Evolutionary conservation across 495 filamentous ascomycete genomes (phyloP).

Genomic region (Evansstolkia leycettana): DNA sequence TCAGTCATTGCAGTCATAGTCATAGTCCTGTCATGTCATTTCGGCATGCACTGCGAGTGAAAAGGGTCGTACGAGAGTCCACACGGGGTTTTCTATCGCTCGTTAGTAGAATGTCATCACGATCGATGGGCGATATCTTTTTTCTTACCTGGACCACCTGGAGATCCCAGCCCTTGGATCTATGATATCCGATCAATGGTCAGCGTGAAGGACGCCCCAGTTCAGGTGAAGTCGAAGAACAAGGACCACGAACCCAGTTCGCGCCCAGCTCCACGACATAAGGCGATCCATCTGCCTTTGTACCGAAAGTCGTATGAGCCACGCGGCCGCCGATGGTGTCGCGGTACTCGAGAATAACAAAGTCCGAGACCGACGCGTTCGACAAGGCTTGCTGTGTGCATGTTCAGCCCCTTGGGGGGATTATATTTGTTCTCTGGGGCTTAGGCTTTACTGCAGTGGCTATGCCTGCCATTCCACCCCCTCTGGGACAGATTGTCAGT

Average conservation of each 20-base stretch:
- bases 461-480: too few species aligned
- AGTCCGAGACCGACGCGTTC: conserved; percentile 54
- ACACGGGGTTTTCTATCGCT: too few species aligned
- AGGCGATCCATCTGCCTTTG: conserved; percentile 33
- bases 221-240: too few species aligned
- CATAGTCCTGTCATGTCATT: conserved; percentile 43
- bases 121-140: too few species aligned
- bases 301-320: conserved; percentile 45
- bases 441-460: too few species aligned
- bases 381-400: conserved; percentile 56
- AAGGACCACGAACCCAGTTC: conserved; percentile 40
- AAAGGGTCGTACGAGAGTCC: too few species aligned
- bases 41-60: too few species aligned
- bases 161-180: conserved; percentile 52
- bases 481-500: too few species aligned
- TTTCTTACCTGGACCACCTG: conserved; percentile 39
- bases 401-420: too few species aligned
- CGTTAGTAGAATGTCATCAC: too few species aligned
- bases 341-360: conserved; percentile 58
- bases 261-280: conserved; percentile 56
- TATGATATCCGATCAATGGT: neutral
- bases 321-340: conserved; percentile 51
- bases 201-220: too few species aligned
- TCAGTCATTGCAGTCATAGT: neutral
- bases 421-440: too few species aligned